These are phyloP conservation scores for Mucor sp. DNA, from an alignment of 371 early-diverging fungal species.

Conservation along the genomic window DNA sequence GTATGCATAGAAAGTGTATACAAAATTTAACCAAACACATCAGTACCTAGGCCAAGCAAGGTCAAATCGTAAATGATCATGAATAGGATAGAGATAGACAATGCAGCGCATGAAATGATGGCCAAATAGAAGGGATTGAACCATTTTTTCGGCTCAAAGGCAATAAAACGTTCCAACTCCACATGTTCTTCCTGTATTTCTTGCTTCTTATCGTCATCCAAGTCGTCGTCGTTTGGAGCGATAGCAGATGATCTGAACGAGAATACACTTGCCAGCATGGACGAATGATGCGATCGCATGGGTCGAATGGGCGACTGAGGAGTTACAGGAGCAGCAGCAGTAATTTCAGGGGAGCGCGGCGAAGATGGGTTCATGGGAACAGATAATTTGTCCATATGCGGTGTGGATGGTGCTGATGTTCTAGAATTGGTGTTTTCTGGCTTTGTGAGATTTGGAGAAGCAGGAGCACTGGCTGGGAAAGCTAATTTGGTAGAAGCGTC, in stretches of 20 bases:
- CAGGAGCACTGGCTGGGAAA: not conserved
- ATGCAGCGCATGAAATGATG: conserved; percentile 20
- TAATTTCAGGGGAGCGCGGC: conserved; percentile 9
- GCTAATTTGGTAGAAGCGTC: not conserved
- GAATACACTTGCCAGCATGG: conserved; percentile 18
- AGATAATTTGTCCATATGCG: not conserved
- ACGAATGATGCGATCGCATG: not conserved
- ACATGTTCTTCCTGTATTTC: not conserved
- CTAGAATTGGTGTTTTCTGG: not conserved
- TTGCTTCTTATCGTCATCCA: conserved; percentile 1
- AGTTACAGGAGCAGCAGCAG: not conserved
- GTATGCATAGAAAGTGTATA: not conserved
- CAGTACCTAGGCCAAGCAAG: conserved; percentile 32
- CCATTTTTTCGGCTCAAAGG: conserved; percentile 29
- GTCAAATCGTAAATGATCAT: conserved; percentile 47
- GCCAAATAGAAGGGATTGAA: conserved; percentile 45
- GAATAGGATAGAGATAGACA: conserved; percentile 31
- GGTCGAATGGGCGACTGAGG: not conserved
- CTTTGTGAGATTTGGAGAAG: not conserved
- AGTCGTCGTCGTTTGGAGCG: not conserved
- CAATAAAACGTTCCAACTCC: conserved; percentile 23
- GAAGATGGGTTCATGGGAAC: not conserved
- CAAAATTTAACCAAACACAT: conserved; percentile 21
- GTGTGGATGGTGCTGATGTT: not conserved
- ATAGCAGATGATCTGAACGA: conserved; percentile 15